Base-by-base conservation (phyloP, 768 basidiomycete genomes). In the Lyophyllum semitale region DNA sequence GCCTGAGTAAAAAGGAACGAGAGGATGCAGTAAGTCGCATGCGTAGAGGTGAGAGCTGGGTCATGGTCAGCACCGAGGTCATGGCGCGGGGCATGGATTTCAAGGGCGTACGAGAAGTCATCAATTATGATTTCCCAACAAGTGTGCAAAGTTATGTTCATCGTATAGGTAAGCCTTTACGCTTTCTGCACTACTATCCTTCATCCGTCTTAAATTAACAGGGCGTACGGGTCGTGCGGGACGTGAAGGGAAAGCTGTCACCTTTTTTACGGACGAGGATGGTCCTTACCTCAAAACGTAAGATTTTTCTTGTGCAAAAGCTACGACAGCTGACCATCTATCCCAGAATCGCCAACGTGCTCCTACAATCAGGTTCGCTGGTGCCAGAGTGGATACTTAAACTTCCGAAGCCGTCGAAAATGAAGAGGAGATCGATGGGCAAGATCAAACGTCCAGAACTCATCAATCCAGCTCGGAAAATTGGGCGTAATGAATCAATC, bases 61-160 rank as follows among this genome's bases (percentile, higher is more conserved):
- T 95, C 30, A 84, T 98, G 83, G 83, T 99, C 43, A 92, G 89
- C 60, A 99, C 97, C 22, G 97, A 99, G 69, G 91, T 98, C 48
- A 91, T 98, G 92, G 94, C 93, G 22, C 83, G 97, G 62, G 97
- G 97, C 3, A 95, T 99, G 89, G 97, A 98, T 67, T 98, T 99
- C 77, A 91, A 89, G 69, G 95, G 95, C 9, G 85, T 96, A 48
- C 79, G 87, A 55, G 91, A 98, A 66, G 95, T 99, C 9, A 88
- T 98, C 66, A 99, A 98, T 70, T 95, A 91, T 64, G 96, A 98
- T 72, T 98, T 98, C 72, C 97, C 97, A 2, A 94, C 89, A 35
- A 95, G 85, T 51, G 89, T 96, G 2, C 94, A 96, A 69, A 95
- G 91, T 65, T 99, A 99, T 66, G 83, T 99, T 40, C 97, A 99